Evolutionary conservation across 495 filamentous ascomycete species (phyloP).

Genomic region (Talaromyces liani): DNA sequence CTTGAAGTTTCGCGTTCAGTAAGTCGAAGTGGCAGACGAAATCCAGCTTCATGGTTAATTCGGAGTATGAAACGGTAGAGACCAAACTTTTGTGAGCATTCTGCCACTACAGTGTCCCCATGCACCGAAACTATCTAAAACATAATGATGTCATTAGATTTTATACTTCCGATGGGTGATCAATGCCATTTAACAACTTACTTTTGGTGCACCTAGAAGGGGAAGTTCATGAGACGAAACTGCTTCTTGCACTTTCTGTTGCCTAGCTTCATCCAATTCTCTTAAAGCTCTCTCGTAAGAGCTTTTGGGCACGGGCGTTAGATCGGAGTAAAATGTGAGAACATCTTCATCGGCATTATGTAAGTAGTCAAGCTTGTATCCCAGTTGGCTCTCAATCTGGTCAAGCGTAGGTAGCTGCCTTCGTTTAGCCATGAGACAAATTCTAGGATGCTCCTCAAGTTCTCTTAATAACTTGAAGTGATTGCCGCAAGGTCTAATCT

Average conservation of each 20-base stretch:
- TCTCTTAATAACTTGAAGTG: no score
- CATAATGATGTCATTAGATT: no score
- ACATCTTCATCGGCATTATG: not conserved
- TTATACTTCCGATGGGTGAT: no score
- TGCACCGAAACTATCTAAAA: not conserved
- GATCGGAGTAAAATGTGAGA: not conserved
- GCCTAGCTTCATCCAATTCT: not conserved
- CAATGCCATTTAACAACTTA: not conserved
- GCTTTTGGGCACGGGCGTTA: not conserved
- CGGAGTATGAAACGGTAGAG: not conserved
- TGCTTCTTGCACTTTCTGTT: not conserved
- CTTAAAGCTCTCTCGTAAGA: not conserved
- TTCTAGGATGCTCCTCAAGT: no score
- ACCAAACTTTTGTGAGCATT: not conserved
- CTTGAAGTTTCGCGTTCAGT: not conserved
- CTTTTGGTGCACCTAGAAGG: not conserved
- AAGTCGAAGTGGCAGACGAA: not conserved
- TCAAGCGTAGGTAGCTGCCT: not conserved
- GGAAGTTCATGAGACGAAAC: not conserved
- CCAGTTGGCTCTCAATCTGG: not conserved
- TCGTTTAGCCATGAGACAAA: not conserved
- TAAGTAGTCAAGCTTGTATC: not conserved
- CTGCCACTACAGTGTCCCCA: not conserved
- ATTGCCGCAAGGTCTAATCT: no score
- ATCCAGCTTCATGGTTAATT: not conserved